A percentile compares a stretch with the other conserved stretches of the same genome.
phyloP scores from a whole-genome alignment of 1,139 yeast genomes.

The Zygosaccharomyces pseudobailii region DNA sequence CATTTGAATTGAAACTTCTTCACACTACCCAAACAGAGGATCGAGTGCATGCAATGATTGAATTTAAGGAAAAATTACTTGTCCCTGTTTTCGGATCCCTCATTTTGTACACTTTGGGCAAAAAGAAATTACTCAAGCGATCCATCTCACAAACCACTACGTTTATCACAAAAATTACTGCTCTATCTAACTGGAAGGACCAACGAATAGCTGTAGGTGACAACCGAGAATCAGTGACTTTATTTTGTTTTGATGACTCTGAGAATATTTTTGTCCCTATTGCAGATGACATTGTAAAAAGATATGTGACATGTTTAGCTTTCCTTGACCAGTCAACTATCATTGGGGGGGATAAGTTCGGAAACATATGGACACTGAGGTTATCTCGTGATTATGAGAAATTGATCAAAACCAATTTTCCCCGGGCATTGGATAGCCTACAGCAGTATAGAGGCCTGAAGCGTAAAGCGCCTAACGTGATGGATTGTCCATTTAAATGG shows the following conservation, averaged over 20 bases:
- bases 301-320: conserved; percentile 59
- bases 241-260: conserved; percentile 48
- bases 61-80: conserved; percentile 59
- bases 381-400: conserved; percentile 40
- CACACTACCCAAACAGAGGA: conserved; percentile 60
- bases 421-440: conserved; percentile 8
- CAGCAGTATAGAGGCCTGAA: conserved; percentile 6
- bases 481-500: conserved; percentile 44
- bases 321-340: conserved; percentile 72
- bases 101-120: conserved; percentile 69
- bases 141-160: conserved; percentile 41
- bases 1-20: conserved; percentile 40
- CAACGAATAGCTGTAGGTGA: conserved; percentile 67
- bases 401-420: conserved; percentile 5
- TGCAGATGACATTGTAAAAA: conserved; percentile 62
- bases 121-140: conserved; percentile 71
- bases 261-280: conserved; percentile 56
- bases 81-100: conserved; percentile 54
- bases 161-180: conserved; percentile 44
- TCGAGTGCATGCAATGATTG: conserved; percentile 46
- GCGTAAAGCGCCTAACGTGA: conserved; percentile 21
- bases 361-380: conserved; percentile 68
- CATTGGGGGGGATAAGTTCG: conserved; percentile 86
- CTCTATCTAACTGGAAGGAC: conserved; percentile 48
- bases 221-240: conserved; percentile 55